Conservation (phyloP, 306 rosid genomes). For the Prunus padus region DNA sequence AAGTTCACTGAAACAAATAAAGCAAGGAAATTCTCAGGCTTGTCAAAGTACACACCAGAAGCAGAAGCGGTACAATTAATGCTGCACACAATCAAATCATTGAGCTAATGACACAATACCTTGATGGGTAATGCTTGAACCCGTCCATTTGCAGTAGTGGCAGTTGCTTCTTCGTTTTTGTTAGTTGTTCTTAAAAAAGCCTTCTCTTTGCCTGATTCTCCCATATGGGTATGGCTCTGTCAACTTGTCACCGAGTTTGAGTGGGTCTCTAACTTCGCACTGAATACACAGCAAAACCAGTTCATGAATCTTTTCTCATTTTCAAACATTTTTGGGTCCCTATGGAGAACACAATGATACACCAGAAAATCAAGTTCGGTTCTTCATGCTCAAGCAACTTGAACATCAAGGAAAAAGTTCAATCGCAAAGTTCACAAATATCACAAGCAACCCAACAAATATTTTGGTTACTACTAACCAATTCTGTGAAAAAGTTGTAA, state of each 20-base stretch:
- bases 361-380: background rate
- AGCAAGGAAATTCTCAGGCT: background rate
- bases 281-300: constrained; percentile 7
- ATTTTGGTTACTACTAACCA: background rate
- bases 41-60: too few relatives aligned
- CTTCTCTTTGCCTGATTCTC: constrained; percentile 38
- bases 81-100: background rate
- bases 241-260: background rate
- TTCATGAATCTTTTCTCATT: background rate
- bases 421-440: background rate
- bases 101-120: constrained; percentile 27
- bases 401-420: background rate
- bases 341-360: background rate
- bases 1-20: constrained; percentile 6
- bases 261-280: background rate
- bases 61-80: background rate
- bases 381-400: background rate
- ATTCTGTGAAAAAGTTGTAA: background rate
- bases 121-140: constrained; percentile 32
- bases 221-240: constrained; percentile 32
- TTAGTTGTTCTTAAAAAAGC: constrained; percentile 25
- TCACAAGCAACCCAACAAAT: background rate
- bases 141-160: constrained; percentile 31
- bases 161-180: constrained; percentile 12
- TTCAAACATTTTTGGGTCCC: background rate